Base-by-base conservation (phyloP, 345 rosid genomes). In the Gossypium thurberi region DNA sequence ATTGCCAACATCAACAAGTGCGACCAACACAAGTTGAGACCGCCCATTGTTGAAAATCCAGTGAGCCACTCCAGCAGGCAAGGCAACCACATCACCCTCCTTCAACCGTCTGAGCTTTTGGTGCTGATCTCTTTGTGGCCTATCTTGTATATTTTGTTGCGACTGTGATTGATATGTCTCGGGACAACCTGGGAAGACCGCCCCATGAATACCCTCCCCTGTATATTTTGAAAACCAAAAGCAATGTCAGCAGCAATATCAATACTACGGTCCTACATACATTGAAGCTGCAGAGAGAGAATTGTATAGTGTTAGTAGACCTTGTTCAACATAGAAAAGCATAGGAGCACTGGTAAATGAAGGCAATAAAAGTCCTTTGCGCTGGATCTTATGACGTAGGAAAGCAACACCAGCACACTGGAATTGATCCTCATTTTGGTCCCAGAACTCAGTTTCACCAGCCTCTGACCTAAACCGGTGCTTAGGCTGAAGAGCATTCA, bases 21-120 rank as follows among this genome's bases (percentile, higher is more conserved):
- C 18, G 57, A 86, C 84, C 10, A 81, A 57, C 14, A 83, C 84
- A 37, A 84, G 83, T 2, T 77, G 67, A 5, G 61, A 10, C 8
- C 70, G 70, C 63, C 84, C 92, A 10, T 79, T 26, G 82, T 86
- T 84, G 77, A 79, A 50, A 56, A 78, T 37, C 90, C 90, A 88
- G 62, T 84, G 80, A 51, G 83, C 64, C 1, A 69, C 78, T 40
- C 90, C 90, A 1, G 85, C 60, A 0, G 87, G 88, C 77, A 86
- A 9, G 2, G 88, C 89, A 0, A 84, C 1, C 11, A 86, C 26
- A 64, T 86, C 86, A 0, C 88, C 92, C 14, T 80, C 72, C 2
- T 81, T 59, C 72, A 88, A 0, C 11, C 4, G 72, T 8, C 75
- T 51, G 37, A 79, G 13, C 77, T 79, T 82, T 75, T 82, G 85